phyloP scores from a whole-genome alignment of 192 early-diverging fungal genomes.

The Podochytrium sp. region DNA sequence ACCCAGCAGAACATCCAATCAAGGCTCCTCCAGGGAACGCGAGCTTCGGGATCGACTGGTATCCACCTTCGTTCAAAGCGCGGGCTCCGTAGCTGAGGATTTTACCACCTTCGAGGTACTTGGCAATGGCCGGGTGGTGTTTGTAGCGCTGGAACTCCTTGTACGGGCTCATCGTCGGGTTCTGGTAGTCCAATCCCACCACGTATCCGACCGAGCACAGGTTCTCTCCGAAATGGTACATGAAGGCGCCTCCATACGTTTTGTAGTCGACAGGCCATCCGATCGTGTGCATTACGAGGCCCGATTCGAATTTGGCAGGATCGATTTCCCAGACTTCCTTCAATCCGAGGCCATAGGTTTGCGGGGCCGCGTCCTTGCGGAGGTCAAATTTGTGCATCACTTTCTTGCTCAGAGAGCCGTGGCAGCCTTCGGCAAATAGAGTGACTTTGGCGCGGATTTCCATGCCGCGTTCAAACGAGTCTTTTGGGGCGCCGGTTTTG shows the following conservation, averaged over 20 bases:
- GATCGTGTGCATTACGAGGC: conserved; percentile 82
- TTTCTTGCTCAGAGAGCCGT: conserved; percentile 92
- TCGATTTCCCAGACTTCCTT: conserved; percentile 98
- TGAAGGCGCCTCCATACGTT: conserved; percentile 93
- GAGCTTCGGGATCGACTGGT: conserved; percentile 88
- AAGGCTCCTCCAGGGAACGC: conserved; percentile 93
- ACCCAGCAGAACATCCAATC: conserved; percentile 94
- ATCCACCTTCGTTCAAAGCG: conserved; percentile 95
- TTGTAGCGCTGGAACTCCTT: conserved; percentile 98
- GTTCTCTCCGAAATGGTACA: conserved; percentile 92
- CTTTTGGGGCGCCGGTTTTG: conserved; percentile 86
- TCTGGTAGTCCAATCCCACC: conserved; percentile 91
- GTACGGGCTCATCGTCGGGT: conserved; percentile 95
- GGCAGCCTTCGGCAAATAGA: conserved; percentile 97
- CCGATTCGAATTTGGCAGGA: conserved; percentile 80
- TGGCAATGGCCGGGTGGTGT: conserved; percentile 83
- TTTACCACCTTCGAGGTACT: conserved; percentile 87
- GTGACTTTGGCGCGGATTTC: conserved; percentile 92
- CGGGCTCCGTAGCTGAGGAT: conserved; percentile 92
- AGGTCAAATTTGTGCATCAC: conserved; percentile 87
- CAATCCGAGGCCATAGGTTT: conserved; percentile 94
- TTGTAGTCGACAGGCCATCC: conserved; percentile 90
- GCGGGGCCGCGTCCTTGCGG: conserved; percentile 81
- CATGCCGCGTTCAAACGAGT: conserved; percentile 93
- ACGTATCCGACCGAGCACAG: conserved; percentile 87